Base-by-base conservation (phyloP, 2,329 filamentous ascomycete genomes). In the Colletotrichum horii region DNA sequence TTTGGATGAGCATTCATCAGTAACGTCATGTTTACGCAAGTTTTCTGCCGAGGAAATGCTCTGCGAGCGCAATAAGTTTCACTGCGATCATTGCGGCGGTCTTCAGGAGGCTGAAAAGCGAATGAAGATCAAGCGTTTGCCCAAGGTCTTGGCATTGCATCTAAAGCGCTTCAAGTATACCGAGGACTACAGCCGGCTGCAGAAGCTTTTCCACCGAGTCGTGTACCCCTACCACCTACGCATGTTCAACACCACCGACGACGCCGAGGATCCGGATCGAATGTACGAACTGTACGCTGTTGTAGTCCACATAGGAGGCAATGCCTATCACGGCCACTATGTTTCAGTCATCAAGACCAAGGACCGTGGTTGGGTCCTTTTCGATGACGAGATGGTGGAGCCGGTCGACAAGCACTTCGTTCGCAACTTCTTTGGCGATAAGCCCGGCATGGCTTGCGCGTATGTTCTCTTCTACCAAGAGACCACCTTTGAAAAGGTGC, bases 31-130 rank as follows among this genome's bases (percentile, higher is more conserved):
- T 83, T 86, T 99, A 78, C 92, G 95, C 75, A 98, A 98, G 81
- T 99, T 99, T 81, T 99, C 97, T 0, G 96, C 97, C 61, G 97
- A 98, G 81, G 97, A 99, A 84, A 98, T 98, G 95, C 90, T 99
- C 74, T 98, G 97, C 82, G 97, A 99, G 86, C 91, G 96, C 76
- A 98, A 99, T 88, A 99, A 99, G 83, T 99, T 99, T 79, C 96
- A 99, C 82, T 99, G 97, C 85, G 97, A 99, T 83, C 96, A 96
- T 80, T 99, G 97, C 80, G 97, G 97, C 69, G 97, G 97, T 4
- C 87, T 99, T 71, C 97, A 99, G 84, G 97, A 99, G 85, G 97
- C 97, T 0, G 97, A 99, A 84, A 99, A 98, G 88, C 92, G 97
- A 78, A 99, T 99, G 97, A 99, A 98, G 88, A 96, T 99, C 80